A percentile compares a stretch with the other conserved stretches of the same genome.
These are phyloP conservation scores for Fraxinus pennsylvanica DNA, from an alignment of 257 asterid species.

Conservation along the genomic window DNA sequence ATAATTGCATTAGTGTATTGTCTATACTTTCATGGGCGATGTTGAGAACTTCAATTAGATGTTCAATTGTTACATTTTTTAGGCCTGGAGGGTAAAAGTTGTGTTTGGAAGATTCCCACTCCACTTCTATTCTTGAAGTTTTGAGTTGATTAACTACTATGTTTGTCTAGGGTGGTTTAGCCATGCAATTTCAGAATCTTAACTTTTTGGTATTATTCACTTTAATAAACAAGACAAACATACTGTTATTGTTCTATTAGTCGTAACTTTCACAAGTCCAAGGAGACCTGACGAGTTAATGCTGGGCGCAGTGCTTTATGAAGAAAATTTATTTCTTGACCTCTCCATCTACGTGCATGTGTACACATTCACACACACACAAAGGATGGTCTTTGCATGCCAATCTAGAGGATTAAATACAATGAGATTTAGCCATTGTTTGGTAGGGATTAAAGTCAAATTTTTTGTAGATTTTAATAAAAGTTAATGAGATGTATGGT, in stretches of 20 bases:
- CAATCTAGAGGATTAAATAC: too few relatives aligned
- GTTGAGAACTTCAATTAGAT: constrained; percentile 7
- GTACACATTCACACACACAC: background rate
- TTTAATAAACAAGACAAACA: background rate
- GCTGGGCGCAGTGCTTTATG: background rate
- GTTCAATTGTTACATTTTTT: background rate
- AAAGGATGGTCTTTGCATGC: too few relatives aligned
- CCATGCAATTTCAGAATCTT: background rate
- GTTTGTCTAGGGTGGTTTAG: background rate
- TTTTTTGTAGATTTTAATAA: too few relatives aligned
- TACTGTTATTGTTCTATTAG: background rate
- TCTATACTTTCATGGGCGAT: too few relatives aligned
- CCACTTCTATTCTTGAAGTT: constrained; percentile 10
- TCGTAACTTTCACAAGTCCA: background rate
- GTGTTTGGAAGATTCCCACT: background rate
- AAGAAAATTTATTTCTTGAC: background rate
- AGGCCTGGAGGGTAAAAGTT: constrained; percentile 2
- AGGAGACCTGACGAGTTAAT: background rate
- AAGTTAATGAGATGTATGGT: too few relatives aligned
- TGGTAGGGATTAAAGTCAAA: too few relatives aligned
- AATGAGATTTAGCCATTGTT: too few relatives aligned
- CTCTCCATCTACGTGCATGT: background rate
- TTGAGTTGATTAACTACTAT: background rate
- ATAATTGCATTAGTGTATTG: too few relatives aligned
- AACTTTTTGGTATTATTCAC: background rate